Base-by-base conservation (phyloP, 352 stramenopile species). In the Phytophthora sp. region DNA sequence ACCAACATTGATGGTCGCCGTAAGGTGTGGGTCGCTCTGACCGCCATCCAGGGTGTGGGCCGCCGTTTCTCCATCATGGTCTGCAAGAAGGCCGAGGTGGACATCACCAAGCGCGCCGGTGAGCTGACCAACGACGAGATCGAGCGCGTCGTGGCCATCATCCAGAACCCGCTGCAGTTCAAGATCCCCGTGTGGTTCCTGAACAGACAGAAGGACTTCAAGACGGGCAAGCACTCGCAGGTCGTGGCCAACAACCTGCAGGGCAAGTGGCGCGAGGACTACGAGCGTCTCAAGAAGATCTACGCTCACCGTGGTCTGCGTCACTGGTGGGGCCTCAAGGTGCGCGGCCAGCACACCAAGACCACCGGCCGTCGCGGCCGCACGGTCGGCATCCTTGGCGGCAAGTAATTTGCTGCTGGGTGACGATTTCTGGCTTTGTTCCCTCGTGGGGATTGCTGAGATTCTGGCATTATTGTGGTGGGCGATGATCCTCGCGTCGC, bases 241-340 rank as follows among this genome's bases (percentile, higher is more conserved):
- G 86, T 98, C 50, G 98, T 99, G 66, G 95, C 97, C 53, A 99
- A 99, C 83, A 97, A 97, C 79, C 91, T 99, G 60, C 95, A 99
- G 82, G 94, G 94, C 75, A 99, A 99, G 84, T 94, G 99, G 72
- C 96, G 97, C 90, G 97, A 99, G 69, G 97, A 99, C 91, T 93
- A 99, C 66, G 97, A 99, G 83, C 88, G 97, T 74, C 86, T 99
- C 71, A 99, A 99, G 95, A 99, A 99, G 94, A 99, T 99, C 79
- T 94, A 97, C 77, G 95, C 93, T 70, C 97, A 99, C 91, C 97
- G 98, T 94, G 98, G 98, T 99, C 91, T 99, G 59, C 96, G 98
- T 90, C 98, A 99, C 93, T 99, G 97, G 95, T 99, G 97, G 98
- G 96, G 97, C 71, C 90, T 99, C 82, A 97, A 98, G 77, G 98